A percentile compares a stretch with the other conserved stretches of the same genome.
Evolutionary conservation across 257 asterid species (phyloP).

Genomic region (Jasminum sambac): DNA sequence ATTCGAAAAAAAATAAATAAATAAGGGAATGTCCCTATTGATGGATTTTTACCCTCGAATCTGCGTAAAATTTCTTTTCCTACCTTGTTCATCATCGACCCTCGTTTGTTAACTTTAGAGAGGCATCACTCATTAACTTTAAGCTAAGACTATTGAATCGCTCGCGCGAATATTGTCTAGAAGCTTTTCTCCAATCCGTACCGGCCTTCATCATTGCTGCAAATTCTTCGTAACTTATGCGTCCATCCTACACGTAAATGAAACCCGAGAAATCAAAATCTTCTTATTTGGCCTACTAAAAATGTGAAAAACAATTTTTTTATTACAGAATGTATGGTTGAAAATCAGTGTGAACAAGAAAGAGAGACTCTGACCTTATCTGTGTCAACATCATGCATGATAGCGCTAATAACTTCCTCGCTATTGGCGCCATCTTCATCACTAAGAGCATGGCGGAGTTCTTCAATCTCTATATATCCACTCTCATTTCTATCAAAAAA

Average conservation of each 20-base stretch:
- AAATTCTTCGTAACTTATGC: constrained; percentile 46
- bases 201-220: constrained; percentile 52
- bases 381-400: constrained; percentile 65
- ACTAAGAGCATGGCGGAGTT: constrained; percentile 51
- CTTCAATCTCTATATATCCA: constrained; percentile 63
- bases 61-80: neutral
- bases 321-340: too few species aligned
- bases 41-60: constrained; percentile 1
- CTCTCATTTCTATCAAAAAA: constrained; percentile 48
- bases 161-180: constrained; percentile 48
- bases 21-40: neutral
- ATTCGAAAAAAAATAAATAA: constrained; percentile 3
- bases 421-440: constrained; percentile 49
- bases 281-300: too few species aligned
- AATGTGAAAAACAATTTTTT: too few species aligned
- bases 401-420: constrained; percentile 54
- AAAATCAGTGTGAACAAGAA: too few species aligned
- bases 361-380: constrained; percentile 65
- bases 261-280: constrained; percentile 1
- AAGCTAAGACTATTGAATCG: constrained; percentile 49
- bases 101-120: constrained; percentile 30
- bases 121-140: constrained; percentile 40
- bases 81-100: constrained; percentile 25
- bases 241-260: constrained; percentile 36
- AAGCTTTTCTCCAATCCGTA: constrained; percentile 54